These are phyloP conservation scores for Stephanodiscus minutulus DNA, from an alignment of 108 stramenopile genomes.

Conservation along the genomic window DNA sequence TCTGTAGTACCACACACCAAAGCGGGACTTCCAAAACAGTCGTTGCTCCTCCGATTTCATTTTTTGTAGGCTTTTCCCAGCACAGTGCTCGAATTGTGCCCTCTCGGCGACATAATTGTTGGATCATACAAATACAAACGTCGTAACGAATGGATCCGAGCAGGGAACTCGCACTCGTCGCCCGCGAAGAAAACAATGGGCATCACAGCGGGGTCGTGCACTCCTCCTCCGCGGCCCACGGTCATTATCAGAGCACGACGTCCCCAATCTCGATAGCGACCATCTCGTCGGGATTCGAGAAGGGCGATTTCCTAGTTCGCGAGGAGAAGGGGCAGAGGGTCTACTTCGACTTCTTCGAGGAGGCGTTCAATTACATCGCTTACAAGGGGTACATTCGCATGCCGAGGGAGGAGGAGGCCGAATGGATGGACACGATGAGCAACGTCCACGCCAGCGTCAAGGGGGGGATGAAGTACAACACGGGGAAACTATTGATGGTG, in stretches of 20 bases:
- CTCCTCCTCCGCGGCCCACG: no score
- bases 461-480: conserved; percentile 91
- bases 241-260: no score
- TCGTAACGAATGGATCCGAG: not conserved
- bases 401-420: conserved; percentile 76
- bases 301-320: conserved; percentile 47
- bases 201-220: conserved; percentile 46
- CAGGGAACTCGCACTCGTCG: conserved; percentile 27
- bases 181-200: conserved; percentile 85
- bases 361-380: conserved; percentile 89
- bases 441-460: conserved; percentile 83
- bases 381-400: conserved; percentile 90
- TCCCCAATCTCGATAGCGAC: conserved; percentile 17
- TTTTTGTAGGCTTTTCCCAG: no score
- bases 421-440: conserved; percentile 88
- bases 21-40: no score
- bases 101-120: no score
- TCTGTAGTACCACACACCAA: no score
- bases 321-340: conserved; percentile 52
- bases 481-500: conserved; percentile 84
- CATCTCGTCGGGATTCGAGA: conserved; percentile 49
- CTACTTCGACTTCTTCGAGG: conserved; percentile 54
- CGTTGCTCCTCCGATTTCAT: no score
- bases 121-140: not conserved
- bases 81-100: no score